Evolutionary conservation across 495 filamentous ascomycete genomes (phyloP), one percentile per base, ranked within the genome.

Genomic region (Aspergillus baeticus): DNA sequence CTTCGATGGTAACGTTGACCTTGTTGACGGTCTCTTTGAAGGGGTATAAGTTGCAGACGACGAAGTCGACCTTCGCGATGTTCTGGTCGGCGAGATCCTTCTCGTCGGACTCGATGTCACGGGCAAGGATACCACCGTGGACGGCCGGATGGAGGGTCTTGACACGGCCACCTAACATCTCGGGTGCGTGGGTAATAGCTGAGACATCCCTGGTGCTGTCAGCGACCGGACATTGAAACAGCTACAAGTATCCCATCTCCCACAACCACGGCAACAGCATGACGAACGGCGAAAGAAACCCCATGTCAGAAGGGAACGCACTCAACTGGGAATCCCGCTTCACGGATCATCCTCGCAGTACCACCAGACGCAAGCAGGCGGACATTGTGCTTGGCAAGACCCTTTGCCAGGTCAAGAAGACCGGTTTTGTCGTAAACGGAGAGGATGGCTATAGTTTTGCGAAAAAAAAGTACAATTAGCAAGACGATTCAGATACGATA

Each of bases 381-480:
- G 62, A 97, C 89, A 82, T 95, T 87, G 60, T 94, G 80, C 78
- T 96, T 84, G 62, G 88, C 84, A 35, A 98, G 83, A 61, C 94
- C 94, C 72, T 97, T 98, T 58, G 94, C 94, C 50, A 98, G 82
- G 74, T 98, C 94, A 41, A 98, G 77, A 54, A 98, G 82, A 48
- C 94, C 94, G 51, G 92, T 96, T 87, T 98, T 98, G 79, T 98
- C 89, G 69, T 92, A 98, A 79, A 98, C 95, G 61, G 92, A 96
- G 66, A 98, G 82, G 65, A 98, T 98, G 38, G 94, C 94, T 87
- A 76, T 29, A 29, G 26, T 29, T 29, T 29, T 8, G 26, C 8
- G 80, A 51, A 18, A 37, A 18, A 52, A 31, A 20, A 8, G 37
- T 29, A 15, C 11, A 46, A 36, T 66, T 36, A 60, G 35, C 51